Evolutionary conservation across 257 asterid genomes (phyloP), one percentile per base, ranked within the genome.

Genomic region (Jacaranda copaia): DNA sequence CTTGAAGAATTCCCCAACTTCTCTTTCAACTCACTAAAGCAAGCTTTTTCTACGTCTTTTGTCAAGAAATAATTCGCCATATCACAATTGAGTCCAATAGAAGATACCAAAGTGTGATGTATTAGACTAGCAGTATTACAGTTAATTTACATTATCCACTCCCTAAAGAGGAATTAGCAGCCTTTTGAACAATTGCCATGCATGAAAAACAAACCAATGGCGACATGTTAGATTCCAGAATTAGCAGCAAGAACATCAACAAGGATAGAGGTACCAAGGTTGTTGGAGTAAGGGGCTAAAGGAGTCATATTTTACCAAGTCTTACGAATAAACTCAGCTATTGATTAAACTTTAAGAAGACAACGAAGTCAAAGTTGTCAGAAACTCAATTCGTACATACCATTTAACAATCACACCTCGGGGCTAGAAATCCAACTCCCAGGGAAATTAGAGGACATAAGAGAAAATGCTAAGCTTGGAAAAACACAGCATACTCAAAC

Each of bases 391-490:
- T 5, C 2, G 25, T 53, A 25, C 3, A 16, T 16, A 25, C 59
- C 60, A 55, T 55, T 55, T 8, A n/a, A 55, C 16, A 36, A 25
- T 58, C 40, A 3, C 40, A 25, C 10, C 10, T 20, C 32, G 32
- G 1, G 32, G n/a, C 72, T 67, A 43, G 20, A 62, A 62, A 38
- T 60, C 68, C 49, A 62, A 36, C 48, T 36, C 4, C 56, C 3
- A 3, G 12, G 2, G 35, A 20, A 62, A 36, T 5, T 38, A 64
- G 70, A 15, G 40, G 35, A 8, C 39, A 38, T 8, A 64, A 6
- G 35, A 51, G 75, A 36, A 70, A 35, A 48, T 39, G 64, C 65
- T 53, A 48, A 48, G 20, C 55, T 68, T 53, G 45, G 60, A 48
- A 35, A 61, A 20, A 15, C 14, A 51, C 70, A 63, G 32, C 13